Evolutionary conservation across 2,329 filamentous ascomycete genomes (phyloP).

Genomic region (Calonectria pseudoturangicola): DNA sequence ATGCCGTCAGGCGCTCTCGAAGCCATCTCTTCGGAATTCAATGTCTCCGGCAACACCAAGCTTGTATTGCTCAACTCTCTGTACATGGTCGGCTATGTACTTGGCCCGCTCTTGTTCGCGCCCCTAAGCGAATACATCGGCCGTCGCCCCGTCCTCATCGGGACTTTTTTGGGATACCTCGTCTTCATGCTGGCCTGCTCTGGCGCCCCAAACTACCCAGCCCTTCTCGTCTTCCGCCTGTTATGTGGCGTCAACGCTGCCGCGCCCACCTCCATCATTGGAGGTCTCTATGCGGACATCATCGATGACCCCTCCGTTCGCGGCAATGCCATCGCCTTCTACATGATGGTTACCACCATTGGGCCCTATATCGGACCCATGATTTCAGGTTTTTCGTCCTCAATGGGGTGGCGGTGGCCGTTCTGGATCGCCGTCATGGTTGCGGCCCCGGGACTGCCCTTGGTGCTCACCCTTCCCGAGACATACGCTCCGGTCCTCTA

Average conservation of each 20-base stretch:
- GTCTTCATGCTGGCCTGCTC: conserved; percentile 60
- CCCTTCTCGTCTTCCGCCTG: conserved; percentile 65
- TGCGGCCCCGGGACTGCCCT: conserved; percentile 54
- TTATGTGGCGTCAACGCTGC: conserved; percentile 59
- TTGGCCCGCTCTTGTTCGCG: conserved; percentile 59
- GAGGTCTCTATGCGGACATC: conserved; percentile 59
- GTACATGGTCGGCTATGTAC: conserved; percentile 60
- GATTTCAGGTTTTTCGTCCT: conserved; percentile 70
- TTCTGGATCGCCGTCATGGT: conserved; percentile 63
- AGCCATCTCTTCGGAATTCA: conserved; percentile 57
- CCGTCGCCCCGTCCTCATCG: conserved; percentile 58
- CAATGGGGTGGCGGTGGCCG: conserved; percentile 64
- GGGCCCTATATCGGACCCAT: conserved; percentile 69
- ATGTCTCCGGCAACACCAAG: conserved; percentile 51
- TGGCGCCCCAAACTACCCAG: conserved; percentile 64
- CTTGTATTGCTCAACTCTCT: conserved; percentile 61
- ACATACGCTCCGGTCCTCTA: conserved; percentile 72
- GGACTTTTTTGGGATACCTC: conserved; percentile 59
- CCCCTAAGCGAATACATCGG: conserved; percentile 61
- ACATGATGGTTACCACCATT: conserved; percentile 59
- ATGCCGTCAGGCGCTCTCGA: conserved; percentile 61
- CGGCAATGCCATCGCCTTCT: conserved; percentile 58
- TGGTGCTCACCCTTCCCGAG: conserved; percentile 64
- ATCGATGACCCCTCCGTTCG: conserved; percentile 57
- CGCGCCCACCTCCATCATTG: conserved; percentile 59